Evolutionary conservation across 139 green algal species (phyloP), one percentile per base, ranked within the genome.

Genomic region (Volvox africanus): DNA sequence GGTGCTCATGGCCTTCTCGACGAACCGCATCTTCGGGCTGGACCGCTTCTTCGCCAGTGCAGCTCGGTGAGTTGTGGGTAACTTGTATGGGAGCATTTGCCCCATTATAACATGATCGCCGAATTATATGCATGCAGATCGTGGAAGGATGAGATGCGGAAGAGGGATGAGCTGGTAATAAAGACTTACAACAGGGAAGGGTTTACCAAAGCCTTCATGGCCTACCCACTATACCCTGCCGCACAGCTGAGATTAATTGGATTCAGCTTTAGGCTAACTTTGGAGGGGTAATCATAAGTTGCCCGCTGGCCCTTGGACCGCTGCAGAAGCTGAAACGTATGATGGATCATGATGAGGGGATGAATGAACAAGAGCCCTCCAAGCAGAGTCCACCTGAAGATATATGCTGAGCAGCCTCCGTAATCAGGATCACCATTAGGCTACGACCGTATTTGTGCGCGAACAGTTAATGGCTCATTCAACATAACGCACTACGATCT

Each of bases 1-100:
- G 33, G 26, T 88, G 5, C 3, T 88, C 32, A 33, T 88, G 32
- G 82, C 26, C 20, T 88, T 88, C 62, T 55, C 50, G 11, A 65
- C 33, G 3, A 88, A 88, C 62, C 82, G 82, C 30, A 88, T 88
- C 62, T 62, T 78, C 62, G 61, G 82, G 0, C 33, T 88, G 82
- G 82, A 88, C 62, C 62, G 32, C 1, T 35, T 65, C 32, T 14
- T 88, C 33, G n/a, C 26, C 50, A 24, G 19, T 16, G 50, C 80
- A 37, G 50, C n/a, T n/a, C 80, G 24, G 50, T 86, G 22, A 44
- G 55, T 73, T 9, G 16, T 16, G 65, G 21, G 6, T 24, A 28
- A 28, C 21, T 24, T 73, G 65, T 30, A 73, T 73, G 65, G 65
- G 5, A 28, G 65, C 65, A 30, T 14, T 55, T 14, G 9, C 44